phyloP scores from a whole-genome alignment of 1,139 yeast species.

The Geotrichum restrictum region DNA sequence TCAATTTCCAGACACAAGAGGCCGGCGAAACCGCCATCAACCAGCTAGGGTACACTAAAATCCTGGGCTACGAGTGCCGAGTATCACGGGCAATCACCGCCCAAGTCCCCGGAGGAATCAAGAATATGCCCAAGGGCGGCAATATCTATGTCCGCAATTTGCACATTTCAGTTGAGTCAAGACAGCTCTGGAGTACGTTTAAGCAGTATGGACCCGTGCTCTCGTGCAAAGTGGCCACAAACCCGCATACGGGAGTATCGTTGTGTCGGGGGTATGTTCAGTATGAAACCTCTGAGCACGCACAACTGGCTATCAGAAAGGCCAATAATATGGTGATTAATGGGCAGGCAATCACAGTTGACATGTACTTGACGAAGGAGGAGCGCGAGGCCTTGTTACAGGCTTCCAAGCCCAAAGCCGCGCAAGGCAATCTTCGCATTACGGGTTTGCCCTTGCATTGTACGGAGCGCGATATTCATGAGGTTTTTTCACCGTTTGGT shows the following conservation, averaged over 20 bases:
- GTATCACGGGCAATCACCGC: constrained; percentile 52
- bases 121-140: constrained; percentile 33
- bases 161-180: constrained; percentile 83
- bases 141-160: constrained; percentile 41
- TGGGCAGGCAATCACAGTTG: constrained; percentile 81
- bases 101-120: background rate
- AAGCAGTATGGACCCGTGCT: constrained; percentile 79
- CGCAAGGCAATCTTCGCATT: constrained; percentile 75
- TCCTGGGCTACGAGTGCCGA: constrained; percentile 46
- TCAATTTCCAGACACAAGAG: constrained; percentile 40
- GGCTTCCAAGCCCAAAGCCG: constrained; percentile 43
- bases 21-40: constrained; percentile 46
- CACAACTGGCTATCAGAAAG: constrained; percentile 78
- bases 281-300: constrained; percentile 75
- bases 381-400: constrained; percentile 74
- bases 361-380: constrained; percentile 73
- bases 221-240: constrained; percentile 83
- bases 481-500: constrained; percentile 61
- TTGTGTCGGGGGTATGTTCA: constrained; percentile 89
- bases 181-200: constrained; percentile 82
- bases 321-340: constrained; percentile 87
- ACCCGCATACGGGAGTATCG: constrained; percentile 62
- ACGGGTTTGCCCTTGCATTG: constrained; percentile 65
- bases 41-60: constrained; percentile 43
- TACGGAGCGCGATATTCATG: constrained; percentile 55